Evolutionary conservation across 164 flowering plant genomes (phyloP).

Genomic region (Chimonanthus salicifolius): DNA sequence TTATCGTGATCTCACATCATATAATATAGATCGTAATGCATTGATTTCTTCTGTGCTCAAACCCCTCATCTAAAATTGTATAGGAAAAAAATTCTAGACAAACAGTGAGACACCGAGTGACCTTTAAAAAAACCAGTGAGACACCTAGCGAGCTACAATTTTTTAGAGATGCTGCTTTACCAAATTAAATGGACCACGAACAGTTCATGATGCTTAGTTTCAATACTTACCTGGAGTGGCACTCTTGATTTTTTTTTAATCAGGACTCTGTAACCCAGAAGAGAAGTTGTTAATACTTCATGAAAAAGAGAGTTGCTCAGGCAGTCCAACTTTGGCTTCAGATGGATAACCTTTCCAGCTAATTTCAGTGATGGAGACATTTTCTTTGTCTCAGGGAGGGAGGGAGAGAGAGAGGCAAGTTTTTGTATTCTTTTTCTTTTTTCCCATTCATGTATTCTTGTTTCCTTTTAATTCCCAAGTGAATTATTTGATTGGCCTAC

Average conservation of each 20-base stretch:
- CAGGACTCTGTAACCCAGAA: conserved; percentile 93
- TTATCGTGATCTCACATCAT: too few species aligned
- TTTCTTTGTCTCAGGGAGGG: neutral
- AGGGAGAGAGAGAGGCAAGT: neutral
- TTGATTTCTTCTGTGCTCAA: too few species aligned
- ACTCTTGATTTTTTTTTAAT: neutral
- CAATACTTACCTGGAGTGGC: neutral
- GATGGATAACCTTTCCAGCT: conserved; percentile 29
- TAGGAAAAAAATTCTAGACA: too few species aligned
- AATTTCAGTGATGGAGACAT: neutral
- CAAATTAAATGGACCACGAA: neutral
- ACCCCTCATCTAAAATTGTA: too few species aligned
- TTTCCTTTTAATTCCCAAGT: too few species aligned
- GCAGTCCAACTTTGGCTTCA: conserved; percentile 54
- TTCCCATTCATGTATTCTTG: too few species aligned
- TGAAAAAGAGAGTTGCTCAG: conserved; percentile 52
- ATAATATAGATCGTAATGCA: too few species aligned
- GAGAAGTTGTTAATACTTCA: conserved; percentile 70
- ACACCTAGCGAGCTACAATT: neutral
- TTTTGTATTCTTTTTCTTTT: neutral
- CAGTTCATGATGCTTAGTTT: neutral
- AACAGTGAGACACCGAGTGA: too few species aligned
- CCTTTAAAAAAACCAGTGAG: too few species aligned
- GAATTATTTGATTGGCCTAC: too few species aligned
- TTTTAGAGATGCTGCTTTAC: neutral